Percentiles rank a stretch among this genome's conserved stretches.
Evolutionary conservation across 2,329 filamentous ascomycete species (phyloP).

Genomic region (Blastomyces gilchristii): DNA sequence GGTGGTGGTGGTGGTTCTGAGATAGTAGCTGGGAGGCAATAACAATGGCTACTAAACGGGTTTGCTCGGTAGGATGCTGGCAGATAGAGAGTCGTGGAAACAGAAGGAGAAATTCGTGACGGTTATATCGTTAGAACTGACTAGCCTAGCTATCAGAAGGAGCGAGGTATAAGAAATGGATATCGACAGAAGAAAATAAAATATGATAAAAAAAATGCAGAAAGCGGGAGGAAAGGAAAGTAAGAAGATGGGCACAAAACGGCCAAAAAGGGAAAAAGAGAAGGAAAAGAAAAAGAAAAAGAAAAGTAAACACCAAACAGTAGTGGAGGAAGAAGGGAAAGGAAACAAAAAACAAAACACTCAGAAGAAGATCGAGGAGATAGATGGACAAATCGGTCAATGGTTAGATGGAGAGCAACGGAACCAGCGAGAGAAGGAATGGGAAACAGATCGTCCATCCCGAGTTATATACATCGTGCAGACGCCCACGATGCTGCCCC

Average conservation of each 20-base stretch:
- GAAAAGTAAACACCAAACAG: not conserved
- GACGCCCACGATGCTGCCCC: not conserved
- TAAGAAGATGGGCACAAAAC: too few species aligned
- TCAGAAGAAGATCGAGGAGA: not conserved
- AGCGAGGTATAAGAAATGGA: not conserved
- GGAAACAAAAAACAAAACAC: not conserved
- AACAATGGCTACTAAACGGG: not conserved
- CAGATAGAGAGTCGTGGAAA: not conserved
- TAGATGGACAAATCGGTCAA: not conserved
- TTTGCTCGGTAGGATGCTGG: not conserved
- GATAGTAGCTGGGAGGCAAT: not conserved
- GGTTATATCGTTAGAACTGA: conserved; percentile 2
- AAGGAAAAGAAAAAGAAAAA: not conserved
- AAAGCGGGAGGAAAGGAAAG: not conserved
- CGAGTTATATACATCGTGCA: conserved; percentile 2
- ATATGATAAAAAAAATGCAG: not conserved
- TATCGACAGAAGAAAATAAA: not conserved
- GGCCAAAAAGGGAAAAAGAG: too few species aligned
- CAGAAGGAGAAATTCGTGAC: not conserved
- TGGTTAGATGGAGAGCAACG: not conserved
- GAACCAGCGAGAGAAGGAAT: not conserved
- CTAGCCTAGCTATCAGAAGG: conserved; percentile 10
- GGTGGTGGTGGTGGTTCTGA: not conserved
- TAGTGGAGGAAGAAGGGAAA: not conserved
- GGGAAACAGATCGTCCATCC: conserved; percentile 1